Base-by-base conservation (phyloP, 768 basidiomycete species). In the Collybia nuda region DNA sequence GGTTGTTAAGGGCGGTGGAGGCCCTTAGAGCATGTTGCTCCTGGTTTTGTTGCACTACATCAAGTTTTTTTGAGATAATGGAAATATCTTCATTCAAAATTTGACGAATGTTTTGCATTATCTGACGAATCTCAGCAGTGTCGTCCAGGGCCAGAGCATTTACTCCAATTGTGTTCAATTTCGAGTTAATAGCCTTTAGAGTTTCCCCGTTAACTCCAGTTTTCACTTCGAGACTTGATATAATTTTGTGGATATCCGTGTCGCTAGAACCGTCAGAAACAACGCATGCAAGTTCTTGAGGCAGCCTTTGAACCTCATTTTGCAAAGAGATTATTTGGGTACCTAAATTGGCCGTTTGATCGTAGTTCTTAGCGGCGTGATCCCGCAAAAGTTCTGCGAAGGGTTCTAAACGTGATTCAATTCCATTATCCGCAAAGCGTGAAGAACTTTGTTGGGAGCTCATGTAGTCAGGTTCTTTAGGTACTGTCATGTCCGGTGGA, bases 11-110 rank as follows among this genome's bases (percentile, higher is more conserved):
- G 24, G 24, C 7, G 7, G 24, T 26, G 24, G 24, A 60, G 24
- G 19, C 45, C 36, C 41, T 44, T 44, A 0, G 9, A n/a, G 11
- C 28, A 11, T 32, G 5, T 11, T 32, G 32, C 32, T 32, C 39
- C 59, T 63, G 47, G 46, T 55, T n/a, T 52, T 62, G 56, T 60
- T 60, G 64, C 40, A 72, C 64, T 22, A 62, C 56, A 51, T 38
- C 15, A 14, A 72, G 58, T 48, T 66, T 71, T 26, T 63, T 64
- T 21, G 68, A 48, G 32, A 80, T 56, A 5, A 64, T 51, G 9
- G 74, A 70, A 29, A 76, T 61, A 29, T 75, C 64, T 6, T 59
- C 59, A 11, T 65, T 66, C 45, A 84, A 56, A n/a, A 70, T 71
- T 28, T 28, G 46, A 18, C 2, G 49, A 45, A 44, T 70, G 66